A percentile compares a stretch with the other conserved stretches of the same genome.
phyloP scores from a whole-genome alignment of 257 asterid species.

The Solanum bulbocastanum region DNA sequence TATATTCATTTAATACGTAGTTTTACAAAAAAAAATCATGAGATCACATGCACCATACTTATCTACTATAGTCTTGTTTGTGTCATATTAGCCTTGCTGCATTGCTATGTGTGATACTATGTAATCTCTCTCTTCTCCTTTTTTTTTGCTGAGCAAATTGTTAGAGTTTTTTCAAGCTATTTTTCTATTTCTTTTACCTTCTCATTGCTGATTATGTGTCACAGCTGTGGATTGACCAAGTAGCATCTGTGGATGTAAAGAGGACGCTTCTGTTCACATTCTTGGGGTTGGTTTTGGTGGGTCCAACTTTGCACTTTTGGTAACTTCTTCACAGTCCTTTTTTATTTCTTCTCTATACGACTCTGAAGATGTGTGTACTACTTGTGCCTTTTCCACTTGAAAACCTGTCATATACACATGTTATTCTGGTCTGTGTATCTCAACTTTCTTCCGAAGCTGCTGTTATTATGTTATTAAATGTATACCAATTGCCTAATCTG shows the following conservation, averaged over 20 bases:
- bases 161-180: neutral
- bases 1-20: too few species aligned
- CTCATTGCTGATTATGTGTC: neutral
- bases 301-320: slow-evolving; percentile 95
- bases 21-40: too few species aligned
- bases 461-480: neutral
- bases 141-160: too few species aligned
- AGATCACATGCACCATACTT: too few species aligned
- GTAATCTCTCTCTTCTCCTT: too few species aligned
- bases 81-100: too few species aligned
- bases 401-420: neutral
- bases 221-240: slow-evolving; percentile 68
- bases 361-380: neutral
- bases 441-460: neutral
- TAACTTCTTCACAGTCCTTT: slow-evolving; percentile 12
- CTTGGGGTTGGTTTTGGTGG: slow-evolving; percentile 87
- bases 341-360: neutral
- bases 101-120: too few species aligned
- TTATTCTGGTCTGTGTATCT: neutral
- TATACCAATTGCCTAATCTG: neutral
- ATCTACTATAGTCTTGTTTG: too few species aligned
- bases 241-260: slow-evolving; percentile 56
- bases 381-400: neutral
- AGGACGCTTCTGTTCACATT: slow-evolving; percentile 63
- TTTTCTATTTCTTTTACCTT: neutral